Conservation (phyloP, 306 rosid genomes). For the Geum urbanum region DNA sequence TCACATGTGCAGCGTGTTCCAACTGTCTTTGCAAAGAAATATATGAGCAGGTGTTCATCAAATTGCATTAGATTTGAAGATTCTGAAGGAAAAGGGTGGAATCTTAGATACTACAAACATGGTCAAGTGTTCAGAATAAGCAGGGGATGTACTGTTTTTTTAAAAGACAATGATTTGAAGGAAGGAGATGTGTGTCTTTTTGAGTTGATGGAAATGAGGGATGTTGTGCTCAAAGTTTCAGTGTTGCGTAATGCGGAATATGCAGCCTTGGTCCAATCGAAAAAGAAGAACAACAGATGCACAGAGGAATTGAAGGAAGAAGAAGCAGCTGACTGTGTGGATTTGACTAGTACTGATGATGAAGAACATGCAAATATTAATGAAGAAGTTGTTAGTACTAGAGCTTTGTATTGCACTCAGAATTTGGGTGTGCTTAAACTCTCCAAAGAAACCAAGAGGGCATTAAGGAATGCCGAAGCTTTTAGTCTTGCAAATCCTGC, state of each 20-base stretch:
- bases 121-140: neutral
- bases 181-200: neutral
- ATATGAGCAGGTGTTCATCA: conserved; percentile 1
- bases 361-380: no score
- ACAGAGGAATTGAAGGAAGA: no score
- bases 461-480: conserved; percentile 8
- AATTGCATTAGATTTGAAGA: conserved; percentile 18
- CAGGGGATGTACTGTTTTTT: neutral
- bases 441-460: conserved; percentile 6
- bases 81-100: conserved; percentile 20
- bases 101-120: neutral
- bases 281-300: no score
- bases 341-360: no score
- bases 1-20: conserved; percentile 32
- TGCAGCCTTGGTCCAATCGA: neutral
- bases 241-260: neutral
- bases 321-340: no score
- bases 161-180: neutral
- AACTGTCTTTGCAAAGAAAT: conserved; percentile 12
- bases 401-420: neutral
- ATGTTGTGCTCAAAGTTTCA: neutral
- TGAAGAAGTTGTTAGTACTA: no score
- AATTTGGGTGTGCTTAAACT: neutral
- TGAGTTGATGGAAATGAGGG: neutral
- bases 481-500: conserved; percentile 20